phyloP scores from a whole-genome alignment of 768 basidiomycete species.

The Brasilioporus rufonigricans region DNA sequence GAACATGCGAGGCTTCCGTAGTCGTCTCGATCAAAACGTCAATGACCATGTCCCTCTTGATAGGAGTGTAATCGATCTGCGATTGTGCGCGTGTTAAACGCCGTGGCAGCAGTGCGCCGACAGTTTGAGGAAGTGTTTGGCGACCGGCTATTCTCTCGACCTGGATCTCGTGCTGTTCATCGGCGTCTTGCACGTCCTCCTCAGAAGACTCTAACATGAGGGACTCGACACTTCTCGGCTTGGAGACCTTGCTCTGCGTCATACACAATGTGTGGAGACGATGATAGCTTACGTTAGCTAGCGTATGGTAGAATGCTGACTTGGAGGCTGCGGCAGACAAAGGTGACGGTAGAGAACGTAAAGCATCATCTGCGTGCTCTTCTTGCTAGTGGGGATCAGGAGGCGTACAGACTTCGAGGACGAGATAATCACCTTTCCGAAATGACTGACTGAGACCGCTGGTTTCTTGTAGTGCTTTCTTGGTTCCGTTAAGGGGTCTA shows the following conservation, averaged over 20 bases:
- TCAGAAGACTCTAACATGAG: constrained; percentile 38
- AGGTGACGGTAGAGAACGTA: constrained; percentile 30
- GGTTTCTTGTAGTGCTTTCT: constrained; percentile 42
- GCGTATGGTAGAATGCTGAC: constrained; percentile 46
- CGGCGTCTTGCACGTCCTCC: constrained; percentile 35
- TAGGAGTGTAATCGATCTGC: constrained; percentile 33
- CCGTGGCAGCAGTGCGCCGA: constrained; percentile 44
- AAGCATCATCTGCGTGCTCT: constrained; percentile 23
- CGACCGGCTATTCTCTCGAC: constrained; percentile 47
- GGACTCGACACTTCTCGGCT: constrained; percentile 47
- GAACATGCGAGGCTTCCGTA: constrained; percentile 7
- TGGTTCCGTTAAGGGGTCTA: constrained; percentile 17
- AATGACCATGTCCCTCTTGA: constrained; percentile 37
- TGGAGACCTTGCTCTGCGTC: constrained; percentile 11
- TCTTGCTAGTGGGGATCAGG: constrained; percentile 17
- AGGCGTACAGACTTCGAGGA: not conserved
- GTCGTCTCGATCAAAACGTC: constrained; percentile 50
- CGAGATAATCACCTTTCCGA: constrained; percentile 50
- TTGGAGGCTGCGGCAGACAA: constrained; percentile 41
- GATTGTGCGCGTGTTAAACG: constrained; percentile 45
- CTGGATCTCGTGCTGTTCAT: constrained; percentile 49
- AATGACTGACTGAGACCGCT: constrained; percentile 57
- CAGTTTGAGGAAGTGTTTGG: constrained; percentile 40
- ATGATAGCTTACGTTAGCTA: constrained; percentile 37
- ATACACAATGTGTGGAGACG: constrained; percentile 1